Percentiles rank a stretch among this genome's conserved stretches.
phyloP scores from a whole-genome alignment of 169 alveolate species.

The Plasmodium chabaudi region DNA sequence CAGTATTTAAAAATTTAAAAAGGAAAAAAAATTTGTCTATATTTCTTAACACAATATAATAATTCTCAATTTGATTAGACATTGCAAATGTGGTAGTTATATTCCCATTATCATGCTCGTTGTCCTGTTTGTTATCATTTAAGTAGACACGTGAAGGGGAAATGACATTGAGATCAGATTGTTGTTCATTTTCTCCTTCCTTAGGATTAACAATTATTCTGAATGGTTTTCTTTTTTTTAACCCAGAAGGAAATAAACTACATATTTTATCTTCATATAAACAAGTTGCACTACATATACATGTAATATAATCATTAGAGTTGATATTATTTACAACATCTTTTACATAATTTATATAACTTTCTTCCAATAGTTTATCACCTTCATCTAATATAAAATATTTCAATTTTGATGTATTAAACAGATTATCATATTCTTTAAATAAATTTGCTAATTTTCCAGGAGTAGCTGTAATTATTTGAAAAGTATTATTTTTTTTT shows the following conservation, averaged over 20 bases:
- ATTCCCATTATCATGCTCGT: not conserved
- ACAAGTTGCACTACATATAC: conserved; percentile 72
- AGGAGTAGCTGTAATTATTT: conserved; percentile 47
- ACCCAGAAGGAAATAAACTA: conserved; percentile 23
- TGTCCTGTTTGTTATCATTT: not conserved
- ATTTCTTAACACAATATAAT: conserved; percentile 47
- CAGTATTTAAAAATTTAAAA: conserved; percentile 52
- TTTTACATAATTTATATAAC: conserved; percentile 49
- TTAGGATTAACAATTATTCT: not conserved
- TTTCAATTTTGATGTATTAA: conserved; percentile 36
- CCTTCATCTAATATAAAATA: conserved; percentile 69
- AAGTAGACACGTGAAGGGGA: not conserved
- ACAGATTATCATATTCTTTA: conserved; percentile 14
- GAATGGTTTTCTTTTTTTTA: conserved; percentile 2
- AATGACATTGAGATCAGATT: not conserved
- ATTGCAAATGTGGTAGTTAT: conserved; percentile 15
- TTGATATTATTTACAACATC: conserved; percentile 25
- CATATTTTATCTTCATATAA: conserved; percentile 53
- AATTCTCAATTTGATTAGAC: conserved; percentile 43
- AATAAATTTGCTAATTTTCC: conserved; percentile 47
- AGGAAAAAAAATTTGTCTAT: conserved; percentile 50
- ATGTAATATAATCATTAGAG: conserved; percentile 34
- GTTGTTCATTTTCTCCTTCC: not conserved
- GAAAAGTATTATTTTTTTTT: conserved; percentile 54
- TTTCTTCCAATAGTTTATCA: conserved; percentile 54